Base-by-base conservation (phyloP, 1,139 yeast genomes). In the Geotrichum europaeum region DNA sequence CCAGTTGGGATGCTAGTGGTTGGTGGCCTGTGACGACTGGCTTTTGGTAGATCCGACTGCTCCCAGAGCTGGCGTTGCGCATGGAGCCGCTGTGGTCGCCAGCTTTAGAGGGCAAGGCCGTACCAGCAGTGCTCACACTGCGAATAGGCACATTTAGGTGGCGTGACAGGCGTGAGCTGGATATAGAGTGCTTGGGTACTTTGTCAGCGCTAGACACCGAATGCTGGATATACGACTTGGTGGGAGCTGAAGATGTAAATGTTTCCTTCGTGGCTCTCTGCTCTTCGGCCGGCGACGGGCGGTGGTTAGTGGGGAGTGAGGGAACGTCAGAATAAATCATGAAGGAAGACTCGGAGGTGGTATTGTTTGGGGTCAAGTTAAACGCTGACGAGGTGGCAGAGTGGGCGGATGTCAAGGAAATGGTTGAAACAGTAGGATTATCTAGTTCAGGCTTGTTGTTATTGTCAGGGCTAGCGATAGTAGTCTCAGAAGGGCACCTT, bases 121-220 rank as follows among this genome's bases (percentile, higher is more conserved):
- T 7, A 9, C 10, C 32, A 28, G 32, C 1, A 7, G 32, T 28
- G 32, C 32, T 28, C 10, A 28, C 32, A 7, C 32, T 28, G 32
- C 32, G 32, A 28, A 4, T 28, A 9, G 53, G 32, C 36, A 13
- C n/a, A 25, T 50, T 50, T 7, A 49, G 5, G 49, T 57, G 60
- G 22, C 56, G 18, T 10, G 60, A 57, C 28, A 57, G 25, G 12
- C 60, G 51, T 18, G 57, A 15, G 36, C 51, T 25, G 12, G 60
- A 53, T 20, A 58, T 58, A 7, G 57, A 32, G 43, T 58, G 57
- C 24, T 53, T 36, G 13, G 57, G 57, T 18, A 57, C 56, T 32
- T 53, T 24, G 45, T 20, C 5, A n/a, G 32, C 32, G 28, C 28
- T 43, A 12, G 22, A 20, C 3, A 57, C 60, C n/a, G 51, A 30